Base-by-base conservation (phyloP, 345 rosid species). In the Raphanus sativus region DNA sequence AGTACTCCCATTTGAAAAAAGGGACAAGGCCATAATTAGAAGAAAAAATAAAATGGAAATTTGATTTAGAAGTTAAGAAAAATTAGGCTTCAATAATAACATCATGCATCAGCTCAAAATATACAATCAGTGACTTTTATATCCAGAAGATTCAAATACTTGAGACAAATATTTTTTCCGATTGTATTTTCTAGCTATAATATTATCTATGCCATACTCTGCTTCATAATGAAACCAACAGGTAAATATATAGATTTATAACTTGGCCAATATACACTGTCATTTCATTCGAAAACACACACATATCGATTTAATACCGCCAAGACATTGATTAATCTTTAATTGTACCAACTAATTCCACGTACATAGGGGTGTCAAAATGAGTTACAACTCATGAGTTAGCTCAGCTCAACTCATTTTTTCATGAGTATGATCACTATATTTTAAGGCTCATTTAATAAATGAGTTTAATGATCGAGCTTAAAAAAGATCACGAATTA, bases 1-100 rank as follows among this genome's bases (percentile, higher is more conserved):
- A 52, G 26, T 62, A 76, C 48, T n/a, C 26, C 50, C 66, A 17
- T 77, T 77, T 77, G 80, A 64, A 77, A 76, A 77, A 63, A 12
- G 7, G 8, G 0, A 28, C 28, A 28, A 70, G 40, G 9, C 54
- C 61, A 62, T 69, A 25, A 61, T 24, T 32, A 52, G 24, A 52
- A 52, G 3, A 8, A 29, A 3, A 13, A 28, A 1, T n/a, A 61
- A 32, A 48, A n/a, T 4, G 34, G 74, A 69, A 8, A 33, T 61
- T 61, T 8, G 29, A 45, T 24, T 75, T 32, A 76, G 32, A 61
- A 61, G 9, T 52, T 16, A 15, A 16, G 11, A 54, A 10, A 60
- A 60, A 29, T 61, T 75, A 29, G 38, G 52, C 63, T 58, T 59
- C 67, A 40, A 42, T n/a, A n/a, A n/a, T 21, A 75, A 34, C 60